phyloP scores from a whole-genome alignment of 768 basidiomycete species.

The Leccinellum albellum region DNA sequence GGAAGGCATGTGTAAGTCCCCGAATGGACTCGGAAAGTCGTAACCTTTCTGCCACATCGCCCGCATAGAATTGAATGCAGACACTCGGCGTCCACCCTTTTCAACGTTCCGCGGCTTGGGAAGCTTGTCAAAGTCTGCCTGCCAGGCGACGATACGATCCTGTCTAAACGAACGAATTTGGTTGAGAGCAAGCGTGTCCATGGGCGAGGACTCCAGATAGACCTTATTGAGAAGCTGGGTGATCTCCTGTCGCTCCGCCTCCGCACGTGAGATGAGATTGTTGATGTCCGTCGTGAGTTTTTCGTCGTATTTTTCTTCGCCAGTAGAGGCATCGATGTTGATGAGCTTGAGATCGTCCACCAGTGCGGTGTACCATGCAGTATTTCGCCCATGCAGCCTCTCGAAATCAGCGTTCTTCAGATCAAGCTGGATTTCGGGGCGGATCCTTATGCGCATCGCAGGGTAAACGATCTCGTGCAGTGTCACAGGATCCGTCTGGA shows the following conservation, averaged over 20 bases:
- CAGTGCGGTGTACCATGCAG: conserved; percentile 69
- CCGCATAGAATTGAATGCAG: conserved; percentile 66
- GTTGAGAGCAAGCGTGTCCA: conserved; percentile 85
- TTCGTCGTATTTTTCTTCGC: conserved; percentile 69
- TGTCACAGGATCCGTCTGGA: conserved; percentile 78
- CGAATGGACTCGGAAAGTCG: conserved; percentile 51
- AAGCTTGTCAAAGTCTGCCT: conserved; percentile 84
- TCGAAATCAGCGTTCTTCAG: conserved; percentile 92
- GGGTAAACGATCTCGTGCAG: conserved; percentile 89
- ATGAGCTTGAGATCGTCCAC: conserved; percentile 75
- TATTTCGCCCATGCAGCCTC: conserved; percentile 65
- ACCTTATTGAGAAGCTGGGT: conserved; percentile 67
- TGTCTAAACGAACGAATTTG: conserved; percentile 82
- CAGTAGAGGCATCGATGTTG: conserved; percentile 74
- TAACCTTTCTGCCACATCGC: conserved; percentile 68
- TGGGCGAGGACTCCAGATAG: conserved; percentile 76
- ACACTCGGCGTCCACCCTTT: conserved; percentile 49
- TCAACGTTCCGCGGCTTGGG: conserved; percentile 65
- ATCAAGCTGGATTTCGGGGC: conserved; percentile 81
- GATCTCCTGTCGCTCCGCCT: conserved; percentile 72
- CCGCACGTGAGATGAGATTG: conserved; percentile 64
- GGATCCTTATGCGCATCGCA: conserved; percentile 79
- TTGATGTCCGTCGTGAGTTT: conserved; percentile 61
- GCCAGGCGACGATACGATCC: conserved; percentile 95
- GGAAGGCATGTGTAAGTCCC: conserved; percentile 54